phyloP scores from a whole-genome alignment of 139 green algal species.

The Micractinium conductrix region DNA sequence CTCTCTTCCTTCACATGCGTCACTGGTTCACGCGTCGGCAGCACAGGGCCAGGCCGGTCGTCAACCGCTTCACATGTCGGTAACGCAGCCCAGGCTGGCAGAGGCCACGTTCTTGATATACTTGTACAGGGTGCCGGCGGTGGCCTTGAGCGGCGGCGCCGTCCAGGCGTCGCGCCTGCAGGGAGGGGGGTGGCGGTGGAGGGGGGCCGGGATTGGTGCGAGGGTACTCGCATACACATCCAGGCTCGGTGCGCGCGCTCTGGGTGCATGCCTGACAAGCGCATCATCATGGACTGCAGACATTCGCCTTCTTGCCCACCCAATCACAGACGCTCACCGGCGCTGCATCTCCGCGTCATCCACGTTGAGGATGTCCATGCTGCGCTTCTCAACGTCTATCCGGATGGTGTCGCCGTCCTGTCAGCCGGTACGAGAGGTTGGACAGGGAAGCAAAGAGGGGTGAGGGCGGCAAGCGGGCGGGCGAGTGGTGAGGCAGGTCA shows the following conservation, averaged over 20 bases:
- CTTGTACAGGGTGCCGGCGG: conserved; percentile 94
- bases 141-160: conserved; percentile 84
- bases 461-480: neutral
- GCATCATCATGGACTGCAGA: no score
- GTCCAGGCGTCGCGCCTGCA: conserved; percentile 67
- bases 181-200: neutral
- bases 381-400: conserved; percentile 85
- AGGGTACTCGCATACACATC: neutral
- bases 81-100: conserved; percentile 93
- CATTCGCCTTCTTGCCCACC: no score
- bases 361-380: conserved; percentile 84
- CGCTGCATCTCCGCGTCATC: conserved; percentile 74
- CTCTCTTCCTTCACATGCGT: no score
- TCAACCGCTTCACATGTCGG: conserved; percentile 90
- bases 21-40: no score
- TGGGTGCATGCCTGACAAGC: no score
- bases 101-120: conserved; percentile 95
- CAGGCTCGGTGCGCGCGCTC: no score
- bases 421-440: conserved; percentile 42
- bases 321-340: conserved; percentile 36
- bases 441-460: neutral
- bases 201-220: neutral
- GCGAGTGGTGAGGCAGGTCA: neutral
- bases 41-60: no score
- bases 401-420: conserved; percentile 92